Evolutionary conservation across 2,329 filamentous ascomycete species (phyloP), one percentile per base, ranked within the genome.

Genomic region (Aureobasidium namibiae): DNA sequence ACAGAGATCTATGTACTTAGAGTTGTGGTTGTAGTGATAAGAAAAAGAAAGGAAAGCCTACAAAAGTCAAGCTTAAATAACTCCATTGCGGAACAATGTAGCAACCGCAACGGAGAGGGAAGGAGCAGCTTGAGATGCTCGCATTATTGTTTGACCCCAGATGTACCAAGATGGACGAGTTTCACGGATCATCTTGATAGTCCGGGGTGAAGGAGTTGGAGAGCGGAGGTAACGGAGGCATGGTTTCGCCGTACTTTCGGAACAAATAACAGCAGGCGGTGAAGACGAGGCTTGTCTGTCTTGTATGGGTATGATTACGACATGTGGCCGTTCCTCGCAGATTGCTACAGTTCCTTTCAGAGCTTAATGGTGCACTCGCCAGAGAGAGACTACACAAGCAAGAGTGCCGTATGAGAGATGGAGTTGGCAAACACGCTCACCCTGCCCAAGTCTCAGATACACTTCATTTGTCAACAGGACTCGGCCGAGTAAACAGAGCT

Each of bases 71-170:
- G 14, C 16, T 46, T 57, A 57, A 48, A 57, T 57, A 57, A 41
- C 42, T 57, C 39, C 16, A 21, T 21, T 21, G 33, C 54, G 54
- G 54, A 57, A 57, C 54, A 57, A 57, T 44, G 42, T 48, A 39
- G 29, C 16, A 14, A 56, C 53, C 29, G 53, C 41, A 24, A 9
- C 53, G 53, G 53, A 56, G 53, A 56, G 53, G 26, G n/a, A 26
- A 23, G 16, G 10, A 23, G n/a, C 26, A n/a, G 14, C 29, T 31
- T 18, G 24, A 36, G 13, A 36, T 46, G 29, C 38, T 26, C 53
- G 53, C 53, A 57, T 57, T 57, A 57, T 57, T 31, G 42, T 57
- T 57, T 57, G 23, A 56, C 54, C 54, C 41, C 23, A 46, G 42
- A 24, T 38, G 16, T 11, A 38, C 21, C 10, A 29, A 33, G 23